A percentile compares a stretch with the other conserved stretches of the same genome.
Conservation (phyloP, 768 basidiomycete species). For the Piloderma croceum region DNA sequence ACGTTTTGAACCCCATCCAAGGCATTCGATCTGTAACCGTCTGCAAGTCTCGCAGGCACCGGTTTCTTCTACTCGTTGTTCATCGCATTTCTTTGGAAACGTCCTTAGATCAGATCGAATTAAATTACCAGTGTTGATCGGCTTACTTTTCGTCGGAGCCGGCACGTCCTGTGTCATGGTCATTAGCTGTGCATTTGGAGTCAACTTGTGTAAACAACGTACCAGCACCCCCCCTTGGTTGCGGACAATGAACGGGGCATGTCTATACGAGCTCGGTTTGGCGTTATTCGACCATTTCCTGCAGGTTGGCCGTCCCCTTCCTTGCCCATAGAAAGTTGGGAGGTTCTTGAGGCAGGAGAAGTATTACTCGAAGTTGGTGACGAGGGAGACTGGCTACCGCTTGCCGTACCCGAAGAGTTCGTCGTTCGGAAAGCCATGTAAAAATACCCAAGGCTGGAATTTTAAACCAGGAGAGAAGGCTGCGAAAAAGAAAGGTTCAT, state of each 20-base stretch:
- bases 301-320: slow-evolving; percentile 32
- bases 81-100: slow-evolving; percentile 73
- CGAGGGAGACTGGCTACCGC: slow-evolving; percentile 43
- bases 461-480: slow-evolving; percentile 19
- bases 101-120: not conserved
- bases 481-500: too few relatives aligned
- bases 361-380: slow-evolving; percentile 35
- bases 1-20: slow-evolving; percentile 79
- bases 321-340: slow-evolving; percentile 32
- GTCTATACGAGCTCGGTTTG: too few relatives aligned
- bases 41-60: slow-evolving; percentile 79
- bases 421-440: slow-evolving; percentile 12
- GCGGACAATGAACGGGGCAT: too few relatives aligned
- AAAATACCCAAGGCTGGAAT: slow-evolving; percentile 18
- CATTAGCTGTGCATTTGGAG: not conserved
- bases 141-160: slow-evolving; percentile 73
- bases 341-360: slow-evolving; percentile 38
- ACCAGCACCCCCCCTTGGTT: slow-evolving; percentile 79
- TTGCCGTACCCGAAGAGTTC: slow-evolving; percentile 42
- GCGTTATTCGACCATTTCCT: slow-evolving; percentile 27
- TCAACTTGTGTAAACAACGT: slow-evolving; percentile 24
- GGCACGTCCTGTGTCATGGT: slow-evolving; percentile 60
- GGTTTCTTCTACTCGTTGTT: slow-evolving; percentile 58
- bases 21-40: slow-evolving; percentile 73
- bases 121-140: not conserved